These are phyloP conservation scores for Penicillium freii DNA, from an alignment of 2,329 filamentous ascomycete genomes.

Conservation along the genomic window DNA sequence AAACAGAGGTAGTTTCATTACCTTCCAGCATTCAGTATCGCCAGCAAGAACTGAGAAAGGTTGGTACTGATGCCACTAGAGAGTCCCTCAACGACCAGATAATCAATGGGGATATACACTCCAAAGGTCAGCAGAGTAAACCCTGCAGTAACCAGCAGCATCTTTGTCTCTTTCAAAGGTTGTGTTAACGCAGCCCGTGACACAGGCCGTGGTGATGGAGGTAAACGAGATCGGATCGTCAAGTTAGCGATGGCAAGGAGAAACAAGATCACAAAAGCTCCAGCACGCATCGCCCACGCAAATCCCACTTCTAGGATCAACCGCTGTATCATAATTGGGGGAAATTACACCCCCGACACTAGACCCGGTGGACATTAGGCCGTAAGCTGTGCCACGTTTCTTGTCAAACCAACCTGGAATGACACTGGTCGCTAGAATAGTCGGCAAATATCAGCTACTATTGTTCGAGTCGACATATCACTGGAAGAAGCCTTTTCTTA, in stretches of 20 bases:
- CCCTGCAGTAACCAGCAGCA: constrained; percentile 23
- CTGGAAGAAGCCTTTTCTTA: neutral
- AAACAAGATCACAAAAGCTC: constrained; percentile 61
- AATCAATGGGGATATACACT: constrained; percentile 30
- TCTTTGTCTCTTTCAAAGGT: constrained; percentile 18
- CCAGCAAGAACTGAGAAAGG: constrained; percentile 20
- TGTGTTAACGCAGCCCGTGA: neutral
- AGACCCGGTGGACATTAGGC: constrained; percentile 52
- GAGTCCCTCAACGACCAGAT: constrained; percentile 19
- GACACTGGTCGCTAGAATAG: neutral
- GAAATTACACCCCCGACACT: constrained; percentile 58
- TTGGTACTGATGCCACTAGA: constrained; percentile 15
- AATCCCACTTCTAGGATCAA: constrained; percentile 54
- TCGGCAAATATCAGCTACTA: neutral
- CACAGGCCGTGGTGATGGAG: constrained; percentile 23
- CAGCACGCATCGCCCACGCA: constrained; percentile 56
- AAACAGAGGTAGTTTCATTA: neutral
- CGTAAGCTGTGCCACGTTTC: constrained; percentile 52
- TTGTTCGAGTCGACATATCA: neutral
- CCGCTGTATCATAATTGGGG: constrained; percentile 60
- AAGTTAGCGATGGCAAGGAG: constrained; percentile 53
- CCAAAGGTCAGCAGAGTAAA: constrained; percentile 31
- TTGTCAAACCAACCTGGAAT: constrained; percentile 52
- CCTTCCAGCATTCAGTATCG: constrained; percentile 22
- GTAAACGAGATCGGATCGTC: constrained; percentile 50